Evolutionary conservation across 2,329 filamentous ascomycete species (phyloP).

Genomic region (Aspergillus felis): DNA sequence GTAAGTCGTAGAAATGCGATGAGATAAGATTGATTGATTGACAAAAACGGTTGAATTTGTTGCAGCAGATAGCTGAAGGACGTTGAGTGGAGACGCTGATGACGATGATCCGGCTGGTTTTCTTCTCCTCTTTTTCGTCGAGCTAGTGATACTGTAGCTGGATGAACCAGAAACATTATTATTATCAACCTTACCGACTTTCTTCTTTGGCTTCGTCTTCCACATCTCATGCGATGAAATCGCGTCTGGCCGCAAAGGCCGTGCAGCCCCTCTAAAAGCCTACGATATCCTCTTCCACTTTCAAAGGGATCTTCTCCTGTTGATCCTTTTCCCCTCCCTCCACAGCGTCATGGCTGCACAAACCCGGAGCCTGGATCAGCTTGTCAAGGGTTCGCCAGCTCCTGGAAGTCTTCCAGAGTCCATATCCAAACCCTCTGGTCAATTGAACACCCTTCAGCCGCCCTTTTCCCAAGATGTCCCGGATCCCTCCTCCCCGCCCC

Average conservation of each 20-base stretch:
- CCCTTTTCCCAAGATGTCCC: constrained; percentile 15
- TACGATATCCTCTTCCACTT: constrained; percentile 1
- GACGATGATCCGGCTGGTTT: not conserved
- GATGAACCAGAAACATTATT: not conserved
- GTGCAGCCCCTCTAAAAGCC: constrained; percentile 8
- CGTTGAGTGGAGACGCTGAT: not conserved
- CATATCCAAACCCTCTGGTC: constrained; percentile 26
- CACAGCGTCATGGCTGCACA: constrained; percentile 53
- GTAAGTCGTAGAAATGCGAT: not conserved
- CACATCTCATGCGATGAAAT: constrained; percentile 19
- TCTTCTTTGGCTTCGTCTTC: not conserved
- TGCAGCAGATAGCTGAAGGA: not conserved
- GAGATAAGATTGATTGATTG: not conserved
- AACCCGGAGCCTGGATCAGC: constrained; percentile 63
- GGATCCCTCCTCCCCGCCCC: constrained; percentile 44
- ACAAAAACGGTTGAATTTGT: not conserved
- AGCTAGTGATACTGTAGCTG: not conserved
- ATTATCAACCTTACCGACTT: not conserved
- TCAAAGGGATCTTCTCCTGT: not conserved
- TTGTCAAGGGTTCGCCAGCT: constrained; percentile 84
- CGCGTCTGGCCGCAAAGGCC: constrained; percentile 28
- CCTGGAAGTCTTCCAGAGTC: constrained; percentile 48
- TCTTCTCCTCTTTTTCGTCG: not conserved
- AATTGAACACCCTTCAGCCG: constrained; percentile 15
- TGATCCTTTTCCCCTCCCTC: constrained; percentile 4